A percentile compares a stretch with the other conserved stretches of the same genome.
Evolutionary conservation across 2,329 filamentous ascomycete genomes (phyloP).

Genomic region (Nakataea oryzae): DNA sequence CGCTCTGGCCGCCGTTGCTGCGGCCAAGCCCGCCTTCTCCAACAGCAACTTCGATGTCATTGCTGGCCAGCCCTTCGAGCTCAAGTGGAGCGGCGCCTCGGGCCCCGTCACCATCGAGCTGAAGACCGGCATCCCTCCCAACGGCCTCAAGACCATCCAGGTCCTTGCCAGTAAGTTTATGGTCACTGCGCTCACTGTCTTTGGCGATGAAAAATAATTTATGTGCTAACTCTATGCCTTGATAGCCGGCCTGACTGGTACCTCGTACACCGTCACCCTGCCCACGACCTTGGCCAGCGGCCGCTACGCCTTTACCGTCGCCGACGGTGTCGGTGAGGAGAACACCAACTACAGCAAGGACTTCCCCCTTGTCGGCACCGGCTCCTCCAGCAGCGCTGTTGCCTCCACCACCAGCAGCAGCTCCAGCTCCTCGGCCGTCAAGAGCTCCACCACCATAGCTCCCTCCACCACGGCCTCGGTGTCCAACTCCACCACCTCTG

Average conservation of each 20-base stretch:
- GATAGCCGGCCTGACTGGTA: slow-evolving; percentile 22
- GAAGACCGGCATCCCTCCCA: slow-evolving; percentile 21
- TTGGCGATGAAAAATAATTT: background rate
- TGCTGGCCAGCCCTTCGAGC: slow-evolving; percentile 28
- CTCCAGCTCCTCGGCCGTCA: background rate
- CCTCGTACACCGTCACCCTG: slow-evolving; percentile 27
- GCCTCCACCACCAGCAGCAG: background rate
- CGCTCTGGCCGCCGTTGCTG: slow-evolving; percentile 20
- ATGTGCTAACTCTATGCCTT: background rate
- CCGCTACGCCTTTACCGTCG: slow-evolving; percentile 35
- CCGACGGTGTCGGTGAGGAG: slow-evolving; percentile 17
- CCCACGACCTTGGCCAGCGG: slow-evolving; percentile 22
- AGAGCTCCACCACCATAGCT: background rate
- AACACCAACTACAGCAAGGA: slow-evolving; percentile 32
- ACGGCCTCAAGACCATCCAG: slow-evolving; percentile 22
- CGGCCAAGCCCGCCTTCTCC: slow-evolving; percentile 18
- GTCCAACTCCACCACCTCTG: background rate
- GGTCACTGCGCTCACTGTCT: background rate
- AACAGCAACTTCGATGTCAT: slow-evolving; percentile 19
- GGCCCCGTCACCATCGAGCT: slow-evolving; percentile 32
- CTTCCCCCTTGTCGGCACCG: slow-evolving; percentile 23
- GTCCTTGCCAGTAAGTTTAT: slow-evolving; percentile 24
- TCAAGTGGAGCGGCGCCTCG: slow-evolving; percentile 28
- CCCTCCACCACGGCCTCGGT: background rate
- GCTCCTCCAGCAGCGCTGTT: slow-evolving; percentile 8